Base-by-base conservation (phyloP, 2,329 filamentous ascomycete species). In the Didymellaceae sp. region DNA sequence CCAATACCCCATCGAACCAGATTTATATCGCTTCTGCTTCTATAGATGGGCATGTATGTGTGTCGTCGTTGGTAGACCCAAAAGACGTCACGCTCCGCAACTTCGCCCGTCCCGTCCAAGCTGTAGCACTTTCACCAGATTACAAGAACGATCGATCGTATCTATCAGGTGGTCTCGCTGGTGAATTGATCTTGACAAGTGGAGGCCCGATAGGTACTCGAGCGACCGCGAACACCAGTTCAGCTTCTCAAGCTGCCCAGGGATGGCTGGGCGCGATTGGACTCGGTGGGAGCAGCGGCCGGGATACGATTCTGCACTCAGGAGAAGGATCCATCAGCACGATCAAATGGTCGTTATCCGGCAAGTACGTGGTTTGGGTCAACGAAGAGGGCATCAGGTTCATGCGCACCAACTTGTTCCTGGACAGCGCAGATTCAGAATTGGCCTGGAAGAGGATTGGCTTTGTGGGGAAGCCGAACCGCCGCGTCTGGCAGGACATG, bases 331-430 rank as follows among this genome's bases (percentile, higher is more conserved):
- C 86, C 2, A 94, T 99, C 57, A 93, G 86, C 69, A 89, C 87
- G 3, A 94, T 99, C 67, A 93, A 95, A 72, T 99, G 93, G 91
- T 97, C 93, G 0, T 72, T 93, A 31, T 93, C 91, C 0, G 93
- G 94, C 1, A 94, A 89, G 74, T 97, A 92, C 66, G 89, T 97
- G 1, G 90, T 87, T 0, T 99, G 94, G 94, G 82, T 96, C 31
- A 99, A 97, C 66, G 94, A 99, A 73, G 88, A 95, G 65, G 94
- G 94, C 4, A 95, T 97, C 70, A 97, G 97, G 72, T 94, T 99
- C 54, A 97, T 97, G 92, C 85, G 94, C 28, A 91, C 91, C 4
- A 90, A 94, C 68, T 69, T 95, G 16, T 85, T 92, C 61, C 80
- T 97, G 5, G 90, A 95, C 5, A 86, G 80, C 55, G 81, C 82